Conservation (phyloP, 1,139 yeast genomes). For the Saccharomyces pastorianus region DNA sequence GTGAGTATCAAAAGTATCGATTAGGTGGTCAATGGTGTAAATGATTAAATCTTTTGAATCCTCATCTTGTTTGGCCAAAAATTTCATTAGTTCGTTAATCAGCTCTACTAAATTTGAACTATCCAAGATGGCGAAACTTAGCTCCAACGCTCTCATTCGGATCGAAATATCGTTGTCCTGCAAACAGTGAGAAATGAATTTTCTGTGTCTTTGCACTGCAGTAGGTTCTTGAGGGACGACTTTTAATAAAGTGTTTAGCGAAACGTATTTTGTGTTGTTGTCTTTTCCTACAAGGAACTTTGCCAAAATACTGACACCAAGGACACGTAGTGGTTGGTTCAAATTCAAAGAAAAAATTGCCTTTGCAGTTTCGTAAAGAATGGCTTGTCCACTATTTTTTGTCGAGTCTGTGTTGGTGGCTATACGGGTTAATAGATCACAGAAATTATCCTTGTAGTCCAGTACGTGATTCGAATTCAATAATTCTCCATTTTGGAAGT, state of each 20-base stretch:
- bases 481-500: slow-evolving; percentile 1
- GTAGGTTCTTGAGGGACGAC: slow-evolving; percentile 82
- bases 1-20: slow-evolving; percentile 25
- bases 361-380: slow-evolving; percentile 81
- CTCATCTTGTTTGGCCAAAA: slow-evolving; percentile 48
- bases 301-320: slow-evolving; percentile 86
- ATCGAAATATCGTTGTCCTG: slow-evolving; percentile 87
- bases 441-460: slow-evolving; percentile 46
- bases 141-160: slow-evolving; percentile 84
- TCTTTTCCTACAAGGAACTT: slow-evolving; percentile 77
- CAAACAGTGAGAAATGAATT: slow-evolving; percentile 77
- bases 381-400: slow-evolving; percentile 76
- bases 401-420: slow-evolving; percentile 76
- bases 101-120: slow-evolving; percentile 75
- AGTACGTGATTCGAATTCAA: slow-evolving; percentile 13
- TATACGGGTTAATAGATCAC: slow-evolving; percentile 79
- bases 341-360: slow-evolving; percentile 76
- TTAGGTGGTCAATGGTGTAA: slow-evolving; percentile 33
- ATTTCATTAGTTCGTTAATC: slow-evolving; percentile 67
- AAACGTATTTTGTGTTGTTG: slow-evolving; percentile 89
- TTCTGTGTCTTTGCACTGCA: slow-evolving; percentile 90
- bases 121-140: slow-evolving; percentile 82
- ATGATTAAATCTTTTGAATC: slow-evolving; percentile 30
- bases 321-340: slow-evolving; percentile 73
- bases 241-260: slow-evolving; percentile 72